These are phyloP conservation scores for Phaeoacremonium minimum DNA, from an alignment of 2,329 filamentous ascomycete genomes.

Conservation along the genomic window DNA sequence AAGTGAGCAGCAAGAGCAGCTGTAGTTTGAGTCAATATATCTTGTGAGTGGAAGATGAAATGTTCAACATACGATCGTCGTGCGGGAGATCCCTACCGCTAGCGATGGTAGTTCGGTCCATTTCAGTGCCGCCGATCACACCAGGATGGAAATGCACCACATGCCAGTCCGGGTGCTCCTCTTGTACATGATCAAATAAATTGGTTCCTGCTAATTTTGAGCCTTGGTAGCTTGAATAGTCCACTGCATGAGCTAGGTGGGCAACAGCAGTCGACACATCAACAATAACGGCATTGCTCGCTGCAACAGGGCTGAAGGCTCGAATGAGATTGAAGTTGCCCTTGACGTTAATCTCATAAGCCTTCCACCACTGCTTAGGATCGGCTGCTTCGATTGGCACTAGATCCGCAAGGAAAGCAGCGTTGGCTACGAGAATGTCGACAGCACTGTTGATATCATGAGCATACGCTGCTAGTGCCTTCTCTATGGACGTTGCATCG, in stretches of 20 bases:
- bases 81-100: neutral
- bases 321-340: conserved; percentile 15
- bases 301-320: conserved; percentile 12
- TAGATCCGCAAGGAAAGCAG: conserved; percentile 15
- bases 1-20: conserved; percentile 14
- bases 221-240: conserved; percentile 6
- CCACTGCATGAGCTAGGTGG: conserved; percentile 4
- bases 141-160: conserved; percentile 7
- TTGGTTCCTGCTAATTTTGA: conserved; percentile 9
- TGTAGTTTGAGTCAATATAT: conserved; percentile 3
- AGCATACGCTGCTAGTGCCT: no score
- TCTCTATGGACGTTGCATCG: neutral
- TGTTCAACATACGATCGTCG: conserved; percentile 5
- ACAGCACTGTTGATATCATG: conserved; percentile 7
- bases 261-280: conserved; percentile 14
- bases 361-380: conserved; percentile 16
- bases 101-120: conserved; percentile 4
- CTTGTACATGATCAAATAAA: conserved; percentile 9
- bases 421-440: conserved; percentile 22
- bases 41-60: neutral
- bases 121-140: conserved; percentile 1
- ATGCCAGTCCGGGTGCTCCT: conserved; percentile 5
- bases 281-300: conserved; percentile 13
- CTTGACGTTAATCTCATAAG: conserved; percentile 18
- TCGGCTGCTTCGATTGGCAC: conserved; percentile 11